Percentiles rank a stretch among this genome's conserved stretches.
Conservation (phyloP, 768 basidiomycete genomes). For the Boletus speciosus region DNA sequence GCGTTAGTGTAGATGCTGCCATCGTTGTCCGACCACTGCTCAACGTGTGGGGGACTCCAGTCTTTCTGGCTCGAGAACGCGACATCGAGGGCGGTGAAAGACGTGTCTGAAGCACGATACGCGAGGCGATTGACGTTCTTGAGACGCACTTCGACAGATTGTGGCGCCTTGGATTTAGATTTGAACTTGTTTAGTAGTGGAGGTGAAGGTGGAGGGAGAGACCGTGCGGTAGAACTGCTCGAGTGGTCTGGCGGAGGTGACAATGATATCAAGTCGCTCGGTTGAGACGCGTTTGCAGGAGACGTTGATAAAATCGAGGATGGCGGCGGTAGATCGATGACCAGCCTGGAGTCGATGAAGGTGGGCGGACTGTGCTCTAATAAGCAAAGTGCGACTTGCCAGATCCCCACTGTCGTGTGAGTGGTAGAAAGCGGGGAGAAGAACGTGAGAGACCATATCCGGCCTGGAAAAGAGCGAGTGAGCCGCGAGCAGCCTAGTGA, state of each 20-base stretch:
- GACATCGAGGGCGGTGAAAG: conserved; percentile 1
- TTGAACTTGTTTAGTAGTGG: not conserved
- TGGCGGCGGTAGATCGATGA: conserved; percentile 37
- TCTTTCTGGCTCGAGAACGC: conserved; percentile 2
- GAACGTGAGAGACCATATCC: conserved; percentile 28
- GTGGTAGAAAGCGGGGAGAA: conserved; percentile 14
- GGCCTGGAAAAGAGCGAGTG: conserved; percentile 9
- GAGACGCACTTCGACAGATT: conserved; percentile 32
- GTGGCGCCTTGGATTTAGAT: conserved; percentile 3
- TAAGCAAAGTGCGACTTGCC: conserved; percentile 49
- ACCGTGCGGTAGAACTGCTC: not conserved
- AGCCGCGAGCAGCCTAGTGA: not conserved
- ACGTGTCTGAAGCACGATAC: conserved; percentile 20
- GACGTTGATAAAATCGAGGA: not conserved
- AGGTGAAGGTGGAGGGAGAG: not conserved
- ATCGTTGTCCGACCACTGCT: conserved; percentile 11
- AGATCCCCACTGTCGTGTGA: conserved; percentile 9
- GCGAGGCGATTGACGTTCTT: conserved; percentile 17
- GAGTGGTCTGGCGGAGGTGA: not conserved
- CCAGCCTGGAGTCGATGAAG: conserved; percentile 49
- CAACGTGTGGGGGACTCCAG: conserved; percentile 8
- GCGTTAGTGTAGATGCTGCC: conserved; percentile 11
- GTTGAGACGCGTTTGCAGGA: not conserved
- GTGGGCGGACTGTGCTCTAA: conserved; percentile 58
- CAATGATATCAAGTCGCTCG: conserved; percentile 8